Evolutionary conservation across 2,329 filamentous ascomycete species (phyloP), one percentile per base, ranked within the genome.

Genomic region (Stagonosporopsis cucurbitacearum): DNA sequence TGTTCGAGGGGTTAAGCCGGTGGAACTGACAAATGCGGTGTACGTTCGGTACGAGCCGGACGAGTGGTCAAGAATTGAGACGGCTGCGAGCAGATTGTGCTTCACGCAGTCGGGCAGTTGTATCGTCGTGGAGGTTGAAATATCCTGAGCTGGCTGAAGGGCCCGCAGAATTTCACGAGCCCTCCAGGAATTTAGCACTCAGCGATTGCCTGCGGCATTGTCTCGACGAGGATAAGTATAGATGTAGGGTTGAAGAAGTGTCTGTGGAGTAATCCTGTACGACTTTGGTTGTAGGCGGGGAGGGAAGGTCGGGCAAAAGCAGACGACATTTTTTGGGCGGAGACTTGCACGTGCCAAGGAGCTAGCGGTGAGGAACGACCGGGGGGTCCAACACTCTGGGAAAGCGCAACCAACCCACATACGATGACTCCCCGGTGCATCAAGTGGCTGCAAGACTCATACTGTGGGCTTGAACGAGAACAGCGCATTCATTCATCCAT

Each of bases 141-240:
- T 81, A 65, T 92, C 88, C 81, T 87, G 88, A 89, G 88, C 90
- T 92, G 89, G 74, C 90, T 92, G 86, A 85, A 84, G 85, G 86
- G 85, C 83, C 72, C 78, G 78, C 76, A 72, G 75, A 71, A 72
- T 68, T 74, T 51, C 62, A 82, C 77, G 79, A 78, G 81, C 82
- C 86, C 87, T 88, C 88, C 86, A 92, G 78, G 85, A 80, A 85
- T 91, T 93, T 92, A 96, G 89, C 94, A 90, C 89, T 76, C 77
- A 78, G 75, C 75, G 76, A 78, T 72, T 67, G 77, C 77, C 77
- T 77, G 76, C 67, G 75, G 76, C 77, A 79, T 78, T 75, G 73
- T 77, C 74, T 78, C 76, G 77, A 78, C 75, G 77, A 77, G 71
- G 70, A 69, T 68, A 64, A 47, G 51, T 68, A 64, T 66, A 57